Conservation (phyloP, 2,329 filamentous ascomycete species). For the Aspergillus tamarii region DNA sequence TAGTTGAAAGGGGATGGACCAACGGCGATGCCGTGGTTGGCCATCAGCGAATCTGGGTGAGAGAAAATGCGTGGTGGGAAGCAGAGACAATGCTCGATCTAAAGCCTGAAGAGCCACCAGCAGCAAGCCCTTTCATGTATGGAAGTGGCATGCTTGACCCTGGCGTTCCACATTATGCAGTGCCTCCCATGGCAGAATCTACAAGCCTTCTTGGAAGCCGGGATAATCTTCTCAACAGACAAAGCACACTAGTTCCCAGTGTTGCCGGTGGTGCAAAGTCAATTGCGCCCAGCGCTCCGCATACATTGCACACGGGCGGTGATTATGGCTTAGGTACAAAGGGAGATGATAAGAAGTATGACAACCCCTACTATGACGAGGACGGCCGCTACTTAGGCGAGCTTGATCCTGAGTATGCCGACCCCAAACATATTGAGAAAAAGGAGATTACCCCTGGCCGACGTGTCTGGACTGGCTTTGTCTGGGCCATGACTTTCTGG, state of each 20-base stretch:
- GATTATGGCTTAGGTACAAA: slow-evolving; percentile 90
- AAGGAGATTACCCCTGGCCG: slow-evolving; percentile 65
- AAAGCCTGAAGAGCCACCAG: slow-evolving; percentile 63
- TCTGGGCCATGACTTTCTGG: slow-evolving; percentile 91
- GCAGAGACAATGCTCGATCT: slow-evolving; percentile 94
- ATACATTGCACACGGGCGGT: slow-evolving; percentile 66
- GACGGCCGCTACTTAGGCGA: slow-evolving; percentile 67
- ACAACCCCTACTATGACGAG: slow-evolving; percentile 72
- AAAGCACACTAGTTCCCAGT: slow-evolving; percentile 53
- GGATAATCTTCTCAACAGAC: slow-evolving; percentile 63
- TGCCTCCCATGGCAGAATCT: slow-evolving; percentile 61
- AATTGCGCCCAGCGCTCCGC: slow-evolving; percentile 50
- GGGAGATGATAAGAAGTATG: slow-evolving; percentile 75
- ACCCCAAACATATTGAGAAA: slow-evolving; percentile 75
- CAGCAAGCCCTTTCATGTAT: slow-evolving; percentile 52
- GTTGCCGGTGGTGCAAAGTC: slow-evolving; percentile 57
- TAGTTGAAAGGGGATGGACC: slow-evolving; percentile 94
- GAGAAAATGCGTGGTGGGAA: slow-evolving; percentile 95
- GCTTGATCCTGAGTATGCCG: slow-evolving; percentile 76
- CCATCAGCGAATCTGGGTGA: slow-evolving; percentile 91
- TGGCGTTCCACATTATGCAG: slow-evolving; percentile 67
- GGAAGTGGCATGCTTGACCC: slow-evolving; percentile 67
- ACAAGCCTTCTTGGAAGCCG: slow-evolving; percentile 68
- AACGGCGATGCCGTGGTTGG: slow-evolving; percentile 95
- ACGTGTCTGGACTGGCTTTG: slow-evolving; percentile 76